Evolutionary conservation across 768 basidiomycete genomes (phyloP), one percentile per base, ranked within the genome.

Genomic region (Thelephora aurantiotincta): DNA sequence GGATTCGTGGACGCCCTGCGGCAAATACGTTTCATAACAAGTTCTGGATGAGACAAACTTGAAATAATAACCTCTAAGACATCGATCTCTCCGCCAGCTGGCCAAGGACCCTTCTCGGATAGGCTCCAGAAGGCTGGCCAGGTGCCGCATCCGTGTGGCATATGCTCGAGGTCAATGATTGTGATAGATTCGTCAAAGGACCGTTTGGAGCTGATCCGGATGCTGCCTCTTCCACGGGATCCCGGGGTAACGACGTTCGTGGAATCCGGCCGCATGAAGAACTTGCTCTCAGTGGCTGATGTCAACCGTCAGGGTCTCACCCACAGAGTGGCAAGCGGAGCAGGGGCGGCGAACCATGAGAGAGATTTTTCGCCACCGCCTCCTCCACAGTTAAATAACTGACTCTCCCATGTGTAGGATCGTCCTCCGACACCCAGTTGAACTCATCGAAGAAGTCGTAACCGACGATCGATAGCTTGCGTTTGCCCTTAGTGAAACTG

Each of bases 41-140:
- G 9, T 30, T 30, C 9, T 4, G 26, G 4, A 4, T 30, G 26
- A 30, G 26, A 30, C 26, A 34, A 11, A 34, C 16, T 37, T 50
- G 37, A n/a, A n/a, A n/a, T n/a, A n/a, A n/a, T 38, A 70, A 75
- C 77, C 61, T 80, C 78, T 18, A 79, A 69, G 48, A 79, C 71
- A 57, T 78, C 76, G 33, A 77, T 72, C 53, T 79, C 77, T 4
- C 77, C 77, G n/a, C 73, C 73, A 2, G 63, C 37, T 0, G 80
- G 79, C 79, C 78, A 81, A 5, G 72, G 75, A 0, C 74, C 73
- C 33, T 49, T 43, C 48, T 54, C 43, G 51, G 74, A 75, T 49
- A 72, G 48, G 33, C 75, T 73, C 78, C 78, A 80, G 56, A 72
- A 79, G 1, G 78, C 78, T 2, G 78, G 78, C 79, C 79, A 81